Evolutionary conservation across 2,329 filamentous ascomycete species (phyloP).

Genomic region (Xylariaceae sp.): DNA sequence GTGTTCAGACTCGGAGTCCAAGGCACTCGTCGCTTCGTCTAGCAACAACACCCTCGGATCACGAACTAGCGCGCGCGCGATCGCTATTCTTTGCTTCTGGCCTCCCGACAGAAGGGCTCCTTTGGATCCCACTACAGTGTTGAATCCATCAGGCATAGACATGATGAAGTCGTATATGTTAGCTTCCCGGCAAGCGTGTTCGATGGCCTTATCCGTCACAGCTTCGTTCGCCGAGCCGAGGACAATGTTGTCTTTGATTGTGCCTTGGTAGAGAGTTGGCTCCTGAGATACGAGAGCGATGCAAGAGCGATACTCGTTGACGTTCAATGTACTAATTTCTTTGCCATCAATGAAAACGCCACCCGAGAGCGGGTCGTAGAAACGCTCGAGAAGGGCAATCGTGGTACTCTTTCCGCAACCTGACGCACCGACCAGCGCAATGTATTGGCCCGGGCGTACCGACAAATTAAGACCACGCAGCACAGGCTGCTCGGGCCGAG

Average conservation of each 20-base stretch:
- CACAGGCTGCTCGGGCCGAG: constrained; percentile 85
- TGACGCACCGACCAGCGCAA: constrained; percentile 88
- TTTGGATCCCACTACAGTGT: constrained; percentile 81
- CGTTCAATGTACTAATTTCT: constrained; percentile 75
- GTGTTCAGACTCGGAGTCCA: constrained; percentile 74
- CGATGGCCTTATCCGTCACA: constrained; percentile 67
- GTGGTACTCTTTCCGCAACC: constrained; percentile 95
- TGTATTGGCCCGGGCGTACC: constrained; percentile 74
- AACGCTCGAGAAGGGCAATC: constrained; percentile 86
- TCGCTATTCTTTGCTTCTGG: constrained; percentile 92
- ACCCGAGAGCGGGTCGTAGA: constrained; percentile 84
- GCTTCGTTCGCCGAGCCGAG: constrained; percentile 66
- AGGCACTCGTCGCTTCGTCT: constrained; percentile 74
- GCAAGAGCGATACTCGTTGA: constrained; percentile 79
- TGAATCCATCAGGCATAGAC: constrained; percentile 79
- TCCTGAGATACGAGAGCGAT: constrained; percentile 91
- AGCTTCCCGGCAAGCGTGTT: constrained; percentile 79
- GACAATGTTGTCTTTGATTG: constrained; percentile 84
- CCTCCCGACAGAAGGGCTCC: constrained; percentile 82
- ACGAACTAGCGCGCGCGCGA: constrained; percentile 86
- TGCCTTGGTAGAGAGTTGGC: constrained; percentile 90
- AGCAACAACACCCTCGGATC: constrained; percentile 83
- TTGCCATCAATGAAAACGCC: constrained; percentile 77
- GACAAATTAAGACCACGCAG: constrained; percentile 75
- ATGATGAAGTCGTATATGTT: constrained; percentile 93